Conservation (phyloP, 306 rosid genomes). For the Vicia sativa region DNA sequence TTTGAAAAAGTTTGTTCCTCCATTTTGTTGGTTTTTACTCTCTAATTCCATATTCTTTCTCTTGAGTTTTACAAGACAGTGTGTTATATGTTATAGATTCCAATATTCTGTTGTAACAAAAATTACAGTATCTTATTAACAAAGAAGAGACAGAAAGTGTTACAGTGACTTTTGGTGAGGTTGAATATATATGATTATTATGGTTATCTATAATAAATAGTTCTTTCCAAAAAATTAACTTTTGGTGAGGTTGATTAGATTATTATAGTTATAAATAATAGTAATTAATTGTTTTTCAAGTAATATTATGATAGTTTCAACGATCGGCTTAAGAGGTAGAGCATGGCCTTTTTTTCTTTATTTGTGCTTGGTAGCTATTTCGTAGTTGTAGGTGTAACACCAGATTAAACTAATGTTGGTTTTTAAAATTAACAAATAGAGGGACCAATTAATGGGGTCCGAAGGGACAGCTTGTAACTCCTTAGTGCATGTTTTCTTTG, state of each 20-base stretch:
- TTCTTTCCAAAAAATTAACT: not conserved
- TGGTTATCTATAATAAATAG: not conserved
- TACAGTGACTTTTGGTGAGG: not conserved
- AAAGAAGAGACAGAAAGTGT: not conserved
- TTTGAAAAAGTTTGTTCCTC: constrained; percentile 59
- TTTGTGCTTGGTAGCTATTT: too few relatives aligned
- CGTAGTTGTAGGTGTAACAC: too few relatives aligned
- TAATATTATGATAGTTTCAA: not conserved
- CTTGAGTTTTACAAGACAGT: not conserved
- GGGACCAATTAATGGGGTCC: too few relatives aligned
- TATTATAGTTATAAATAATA: not conserved
- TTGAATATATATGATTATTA: not conserved
- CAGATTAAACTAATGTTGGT: too few relatives aligned
- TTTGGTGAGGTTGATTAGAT: not conserved
- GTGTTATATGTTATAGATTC: not conserved
- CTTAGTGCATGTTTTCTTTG: too few relatives aligned
- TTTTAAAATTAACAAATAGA: too few relatives aligned
- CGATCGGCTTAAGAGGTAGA: not conserved
- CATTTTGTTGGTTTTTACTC: constrained; percentile 46
- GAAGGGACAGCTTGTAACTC: too few relatives aligned
- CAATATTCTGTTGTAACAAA: not conserved
- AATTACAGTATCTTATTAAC: not conserved
- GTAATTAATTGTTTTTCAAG: not conserved
- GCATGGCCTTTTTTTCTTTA: not conserved
- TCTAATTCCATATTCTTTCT: constrained; percentile 45